Percentiles rank a stretch among this genome's conserved stretches.
phyloP scores from a whole-genome alignment of 108 stramenopile species.

The Mediolabrus comicus region DNA sequence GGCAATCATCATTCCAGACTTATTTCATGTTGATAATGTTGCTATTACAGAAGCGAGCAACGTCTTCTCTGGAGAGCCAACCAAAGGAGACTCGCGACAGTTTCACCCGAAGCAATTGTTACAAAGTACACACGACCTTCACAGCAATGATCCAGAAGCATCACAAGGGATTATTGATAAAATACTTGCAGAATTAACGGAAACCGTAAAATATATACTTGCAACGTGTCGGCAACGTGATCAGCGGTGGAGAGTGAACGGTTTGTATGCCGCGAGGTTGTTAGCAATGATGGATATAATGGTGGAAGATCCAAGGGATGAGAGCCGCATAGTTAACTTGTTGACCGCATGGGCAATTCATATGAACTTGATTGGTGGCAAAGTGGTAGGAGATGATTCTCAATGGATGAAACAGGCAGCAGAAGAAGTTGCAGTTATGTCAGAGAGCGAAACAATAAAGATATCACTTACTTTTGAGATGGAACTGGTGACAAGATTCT shows the following conservation, averaged over 20 bases:
- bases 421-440: background rate
- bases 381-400: background rate
- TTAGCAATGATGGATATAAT: background rate
- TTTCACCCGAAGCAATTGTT: background rate
- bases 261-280: background rate
- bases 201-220: background rate
- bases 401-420: slow-evolving; percentile 5
- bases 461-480: slow-evolving; percentile 3
- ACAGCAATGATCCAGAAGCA: background rate
- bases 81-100: background rate
- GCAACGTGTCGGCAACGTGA: too few species aligned
- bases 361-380: background rate
- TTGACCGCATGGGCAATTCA: background rate
- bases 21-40: slow-evolving; percentile 6
- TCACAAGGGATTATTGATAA: background rate
- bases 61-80: background rate
- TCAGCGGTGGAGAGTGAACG: slow-evolving; percentile 6
- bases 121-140: background rate
- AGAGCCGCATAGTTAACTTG: too few species aligned
- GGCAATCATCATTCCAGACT: slow-evolving; percentile 1
- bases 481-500: background rate
- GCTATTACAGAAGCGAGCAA: background rate
- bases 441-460: background rate
- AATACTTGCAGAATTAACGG: background rate
- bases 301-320: background rate